Base-by-base conservation (phyloP, 2,329 filamentous ascomycete genomes). In the Botrytis galanthina region DNA sequence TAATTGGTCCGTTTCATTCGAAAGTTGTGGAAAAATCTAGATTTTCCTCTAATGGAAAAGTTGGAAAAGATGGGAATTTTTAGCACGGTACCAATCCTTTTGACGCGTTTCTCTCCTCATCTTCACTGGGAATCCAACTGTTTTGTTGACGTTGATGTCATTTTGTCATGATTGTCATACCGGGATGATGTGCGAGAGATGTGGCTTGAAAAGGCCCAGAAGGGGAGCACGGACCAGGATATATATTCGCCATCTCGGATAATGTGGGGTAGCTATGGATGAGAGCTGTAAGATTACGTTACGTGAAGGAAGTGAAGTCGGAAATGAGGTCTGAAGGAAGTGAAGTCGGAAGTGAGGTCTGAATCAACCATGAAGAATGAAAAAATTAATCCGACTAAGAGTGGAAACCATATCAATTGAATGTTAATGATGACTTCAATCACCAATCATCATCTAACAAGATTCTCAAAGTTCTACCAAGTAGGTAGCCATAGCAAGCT, bases 41-140 rank as follows among this genome's bases (percentile, higher is more conserved):
- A 71, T 64, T 66, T 54, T 18, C 14, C 14, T 57, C n/a, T 48
- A 44, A 63, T 63, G 64, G 64, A 71, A 71, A 62, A 71, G 70
- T 71, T 63, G 70, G 70, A 71, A 64, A 20, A 32, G 59, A 62
- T 64, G 57, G 67, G 70, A 71, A 20, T 67, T 4, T 42, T 39
- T 62, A 54, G 48, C 7, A 54, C 14, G 37, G 26, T n/a, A n/a
- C 26, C 60, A 42, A 16, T 62, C 26, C 7, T 62, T 42, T 39
- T n/a, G 9, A 62, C 60, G 60, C 42, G 0, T 48, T 46, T 48
- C 16, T 35, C 63, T n/a, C 8, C 44, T 67, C 63, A 37, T 54
- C 63, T 51, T 35, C 44, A 18, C n/a, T 29, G 9, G 14, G n/a
- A 57, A 57, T 57, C 26, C 60, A 62, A n/a, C 14, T 62, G 60